These are phyloP conservation scores for Glarea lozoyensis DNA, from an alignment of 495 filamentous ascomycete species.

Conservation along the genomic window DNA sequence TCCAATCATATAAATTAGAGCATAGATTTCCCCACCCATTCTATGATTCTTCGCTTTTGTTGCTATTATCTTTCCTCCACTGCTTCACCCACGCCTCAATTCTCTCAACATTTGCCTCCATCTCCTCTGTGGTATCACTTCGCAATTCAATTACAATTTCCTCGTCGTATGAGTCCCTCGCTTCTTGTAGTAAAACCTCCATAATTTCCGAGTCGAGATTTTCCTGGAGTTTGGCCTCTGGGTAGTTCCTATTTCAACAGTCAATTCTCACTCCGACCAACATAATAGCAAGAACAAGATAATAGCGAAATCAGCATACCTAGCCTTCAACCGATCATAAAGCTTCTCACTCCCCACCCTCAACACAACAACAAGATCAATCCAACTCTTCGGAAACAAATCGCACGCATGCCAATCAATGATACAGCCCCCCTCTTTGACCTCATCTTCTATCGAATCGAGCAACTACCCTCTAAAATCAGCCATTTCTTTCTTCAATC, in stretches of 20 bases:
- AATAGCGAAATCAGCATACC: slow-evolving; percentile 49
- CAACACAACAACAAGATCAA: slow-evolving; percentile 91
- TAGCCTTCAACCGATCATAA: slow-evolving; percentile 73
- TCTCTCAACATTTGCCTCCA: slow-evolving; percentile 79
- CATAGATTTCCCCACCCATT: no score
- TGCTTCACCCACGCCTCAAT: slow-evolving; percentile 72
- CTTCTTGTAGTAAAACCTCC: slow-evolving; percentile 87
- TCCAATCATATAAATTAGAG: no score
- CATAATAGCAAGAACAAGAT: no score
- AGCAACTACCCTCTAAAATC: no score
- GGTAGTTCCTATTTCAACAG: slow-evolving; percentile 67
- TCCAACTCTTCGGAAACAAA: slow-evolving; percentile 85
- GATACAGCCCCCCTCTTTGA: slow-evolving; percentile 72
- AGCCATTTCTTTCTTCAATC: no score
- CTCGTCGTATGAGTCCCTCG: slow-evolving; percentile 74
- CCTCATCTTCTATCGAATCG: slow-evolving; percentile 78
- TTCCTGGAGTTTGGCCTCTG: slow-evolving; percentile 83
- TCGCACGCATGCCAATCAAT: slow-evolving; percentile 99
- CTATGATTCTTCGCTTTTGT: no score
- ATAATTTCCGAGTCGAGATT: slow-evolving; percentile 98
- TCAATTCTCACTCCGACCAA: no score
- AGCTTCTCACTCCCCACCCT: slow-evolving; percentile 67
- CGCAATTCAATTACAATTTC: slow-evolving; percentile 84
- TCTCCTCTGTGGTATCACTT: slow-evolving; percentile 72
- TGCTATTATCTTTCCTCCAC: slow-evolving; percentile 66